phyloP scores from a whole-genome alignment of 768 basidiomycete genomes.

The Xanthoconium stramineum region DNA sequence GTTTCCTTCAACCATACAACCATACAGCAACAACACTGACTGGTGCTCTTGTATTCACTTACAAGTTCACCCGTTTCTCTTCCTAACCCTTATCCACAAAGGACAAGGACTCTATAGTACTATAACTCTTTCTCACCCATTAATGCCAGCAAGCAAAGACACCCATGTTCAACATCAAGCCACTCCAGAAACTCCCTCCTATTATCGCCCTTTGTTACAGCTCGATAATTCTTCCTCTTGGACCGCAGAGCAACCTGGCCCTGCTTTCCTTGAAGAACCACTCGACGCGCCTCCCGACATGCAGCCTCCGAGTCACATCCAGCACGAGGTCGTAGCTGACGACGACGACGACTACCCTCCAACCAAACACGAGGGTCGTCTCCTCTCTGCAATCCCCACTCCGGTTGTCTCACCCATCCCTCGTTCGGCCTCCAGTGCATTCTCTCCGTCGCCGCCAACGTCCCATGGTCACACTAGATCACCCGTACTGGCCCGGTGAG shows the following conservation, averaged over 20 bases:
- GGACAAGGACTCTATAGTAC: slow-evolving; percentile 15
- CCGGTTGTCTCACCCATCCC: slow-evolving; percentile 12
- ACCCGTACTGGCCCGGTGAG: slow-evolving; percentile 32
- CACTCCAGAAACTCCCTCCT: slow-evolving; percentile 16
- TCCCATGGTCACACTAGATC: slow-evolving; percentile 29
- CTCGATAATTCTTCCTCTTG: slow-evolving; percentile 30
- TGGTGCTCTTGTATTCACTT: slow-evolving; percentile 33
- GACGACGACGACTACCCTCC: slow-evolving; percentile 22
- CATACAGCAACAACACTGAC: slow-evolving; percentile 15
- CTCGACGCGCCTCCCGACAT: slow-evolving; percentile 5
- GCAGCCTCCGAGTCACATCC: slow-evolving; percentile 10
- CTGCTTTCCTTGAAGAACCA: slow-evolving; percentile 7
- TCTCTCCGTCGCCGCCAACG: slow-evolving; percentile 14
- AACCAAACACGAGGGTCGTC: slow-evolving; percentile 27
- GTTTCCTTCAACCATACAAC: slow-evolving; percentile 20
- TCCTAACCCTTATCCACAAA: slow-evolving; percentile 18
- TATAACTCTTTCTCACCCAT: slow-evolving; percentile 18
- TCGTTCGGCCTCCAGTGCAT: slow-evolving; percentile 6
- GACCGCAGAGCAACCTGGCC: slow-evolving; percentile 9
- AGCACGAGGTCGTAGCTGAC: slow-evolving; percentile 8
- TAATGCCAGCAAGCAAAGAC: slow-evolving; percentile 30
- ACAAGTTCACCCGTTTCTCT: slow-evolving; percentile 22
- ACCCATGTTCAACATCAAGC: slow-evolving; percentile 23
- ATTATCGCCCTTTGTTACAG: slow-evolving; percentile 31
- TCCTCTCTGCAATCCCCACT: slow-evolving; percentile 14